Conservation (phyloP, 192 early-diverging fungal species). For the Podila clonocystis region DNA sequence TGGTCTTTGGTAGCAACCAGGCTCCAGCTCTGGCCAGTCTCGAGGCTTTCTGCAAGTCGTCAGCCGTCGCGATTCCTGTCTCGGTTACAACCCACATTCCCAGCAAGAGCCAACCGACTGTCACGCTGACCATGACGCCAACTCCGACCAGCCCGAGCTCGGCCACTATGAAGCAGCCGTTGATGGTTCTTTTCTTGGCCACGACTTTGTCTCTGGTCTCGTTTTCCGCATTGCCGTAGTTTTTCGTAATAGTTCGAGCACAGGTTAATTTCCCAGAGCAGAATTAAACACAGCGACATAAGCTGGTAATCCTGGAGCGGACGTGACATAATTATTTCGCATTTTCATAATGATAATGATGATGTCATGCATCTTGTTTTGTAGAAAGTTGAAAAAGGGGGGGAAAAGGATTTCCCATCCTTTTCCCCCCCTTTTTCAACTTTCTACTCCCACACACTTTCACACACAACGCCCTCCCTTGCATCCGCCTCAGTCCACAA, state of each 20-base stretch:
- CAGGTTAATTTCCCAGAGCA: too few relatives aligned
- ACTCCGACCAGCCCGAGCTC: conserved; percentile 9
- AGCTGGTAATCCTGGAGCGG: too few relatives aligned
- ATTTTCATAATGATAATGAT: background rate
- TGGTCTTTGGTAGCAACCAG: conserved; percentile 27
- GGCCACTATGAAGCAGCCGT: conserved; percentile 1
- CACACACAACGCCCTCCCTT: background rate
- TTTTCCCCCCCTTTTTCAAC: background rate
- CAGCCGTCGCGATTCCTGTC: background rate
- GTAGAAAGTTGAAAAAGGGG: too few relatives aligned
- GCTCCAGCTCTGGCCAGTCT: conserved; percentile 19
- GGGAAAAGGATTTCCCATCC: too few relatives aligned
- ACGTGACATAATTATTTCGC: too few relatives aligned
- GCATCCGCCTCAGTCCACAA: background rate
- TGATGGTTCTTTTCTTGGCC: background rate
- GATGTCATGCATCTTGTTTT: too few relatives aligned
- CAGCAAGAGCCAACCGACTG: background rate
- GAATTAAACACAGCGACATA: too few relatives aligned
- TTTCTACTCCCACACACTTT: background rate
- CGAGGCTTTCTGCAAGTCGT: conserved; percentile 13
- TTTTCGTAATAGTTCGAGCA: too few relatives aligned
- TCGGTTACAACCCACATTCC: background rate
- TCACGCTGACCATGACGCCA: conserved; percentile 5
- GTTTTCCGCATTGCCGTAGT: too few relatives aligned
- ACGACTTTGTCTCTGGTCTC: background rate